These are phyloP conservation scores for Tephrocybe sp. DNA, from an alignment of 768 basidiomycete genomes.

Conservation along the genomic window DNA sequence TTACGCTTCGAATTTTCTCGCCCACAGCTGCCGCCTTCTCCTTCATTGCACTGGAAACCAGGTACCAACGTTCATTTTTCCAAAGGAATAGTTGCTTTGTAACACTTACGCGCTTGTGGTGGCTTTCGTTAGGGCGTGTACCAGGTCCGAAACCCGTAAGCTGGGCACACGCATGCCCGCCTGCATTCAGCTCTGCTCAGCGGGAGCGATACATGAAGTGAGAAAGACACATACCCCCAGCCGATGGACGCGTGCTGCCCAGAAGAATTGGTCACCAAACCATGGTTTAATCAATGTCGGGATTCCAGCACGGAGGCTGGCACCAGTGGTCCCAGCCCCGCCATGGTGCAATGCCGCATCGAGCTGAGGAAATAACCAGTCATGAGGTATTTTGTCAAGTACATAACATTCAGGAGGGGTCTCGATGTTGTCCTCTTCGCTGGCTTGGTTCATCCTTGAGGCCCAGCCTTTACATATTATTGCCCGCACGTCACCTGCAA, in stretches of 20 bases:
- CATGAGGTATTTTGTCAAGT: constrained; percentile 68
- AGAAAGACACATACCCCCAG: constrained; percentile 44
- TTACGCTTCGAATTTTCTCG: constrained; percentile 31
- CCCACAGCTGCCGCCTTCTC: constrained; percentile 52
- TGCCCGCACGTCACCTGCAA: constrained; percentile 56
- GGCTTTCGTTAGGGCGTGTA: constrained; percentile 53
- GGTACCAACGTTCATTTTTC: background rate
- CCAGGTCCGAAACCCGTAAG: constrained; percentile 44
- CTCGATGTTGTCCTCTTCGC: constrained; percentile 32
- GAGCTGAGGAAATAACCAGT: constrained; percentile 59
- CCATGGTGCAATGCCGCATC: constrained; percentile 68
- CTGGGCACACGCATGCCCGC: constrained; percentile 50
- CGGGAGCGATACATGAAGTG: background rate
- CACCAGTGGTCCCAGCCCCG: constrained; percentile 70
- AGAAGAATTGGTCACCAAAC: constrained; percentile 70
- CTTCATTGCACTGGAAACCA: constrained; percentile 46
- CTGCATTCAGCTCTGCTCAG: constrained; percentile 21
- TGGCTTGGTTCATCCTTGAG: constrained; percentile 43
- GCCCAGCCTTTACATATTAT: constrained; percentile 72
- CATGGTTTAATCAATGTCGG: constrained; percentile 70
- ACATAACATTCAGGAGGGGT: constrained; percentile 53
- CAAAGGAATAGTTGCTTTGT: background rate
- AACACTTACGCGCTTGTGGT: constrained; percentile 47
- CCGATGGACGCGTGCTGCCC: constrained; percentile 61
- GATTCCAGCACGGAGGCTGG: constrained; percentile 59